Evolutionary conservation across 2,329 filamentous ascomycete species (phyloP).

Genomic region (Tolypocladium guangdongense): DNA sequence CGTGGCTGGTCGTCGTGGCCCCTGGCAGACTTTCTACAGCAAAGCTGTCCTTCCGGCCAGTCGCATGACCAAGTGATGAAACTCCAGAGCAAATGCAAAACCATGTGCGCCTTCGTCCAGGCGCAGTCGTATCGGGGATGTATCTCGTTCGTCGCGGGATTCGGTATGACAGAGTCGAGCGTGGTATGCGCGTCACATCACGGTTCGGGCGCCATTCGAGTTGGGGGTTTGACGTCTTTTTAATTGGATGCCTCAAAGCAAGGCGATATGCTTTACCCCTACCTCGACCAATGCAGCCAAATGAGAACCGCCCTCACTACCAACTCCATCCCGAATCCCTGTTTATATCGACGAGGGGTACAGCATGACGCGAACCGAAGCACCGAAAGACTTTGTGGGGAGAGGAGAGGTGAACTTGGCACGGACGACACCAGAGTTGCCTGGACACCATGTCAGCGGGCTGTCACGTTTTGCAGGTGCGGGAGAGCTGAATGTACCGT

Average conservation of each 20-base stretch:
- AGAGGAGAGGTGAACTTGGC: constrained; percentile 96
- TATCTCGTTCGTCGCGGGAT: background rate
- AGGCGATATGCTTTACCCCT: constrained; percentile 42
- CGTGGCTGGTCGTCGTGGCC: background rate
- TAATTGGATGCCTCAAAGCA: constrained; percentile 45
- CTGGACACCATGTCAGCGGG: constrained; percentile 29
- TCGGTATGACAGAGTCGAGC: background rate
- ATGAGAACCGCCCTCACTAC: constrained; percentile 52
- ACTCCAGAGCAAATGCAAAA: background rate
- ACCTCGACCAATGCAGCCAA: constrained; percentile 49
- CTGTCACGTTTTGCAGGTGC: background rate
- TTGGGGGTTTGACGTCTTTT: constrained; percentile 35
- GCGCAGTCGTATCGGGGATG: background rate
- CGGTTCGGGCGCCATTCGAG: constrained; percentile 12
- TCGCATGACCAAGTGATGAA: background rate
- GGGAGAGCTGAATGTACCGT: constrained; percentile 50
- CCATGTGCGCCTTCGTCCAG: background rate
- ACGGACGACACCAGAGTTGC: constrained; percentile 96
- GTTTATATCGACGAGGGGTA: constrained; percentile 96
- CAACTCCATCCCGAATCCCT: constrained; percentile 46
- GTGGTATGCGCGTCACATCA: background rate
- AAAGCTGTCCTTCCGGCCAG: background rate
- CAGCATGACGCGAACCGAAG: constrained; percentile 92
- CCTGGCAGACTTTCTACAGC: background rate
- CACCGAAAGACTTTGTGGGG: constrained; percentile 91